Conservation (phyloP, 208 protist genomes). For the Leishmania turanica region DNA sequence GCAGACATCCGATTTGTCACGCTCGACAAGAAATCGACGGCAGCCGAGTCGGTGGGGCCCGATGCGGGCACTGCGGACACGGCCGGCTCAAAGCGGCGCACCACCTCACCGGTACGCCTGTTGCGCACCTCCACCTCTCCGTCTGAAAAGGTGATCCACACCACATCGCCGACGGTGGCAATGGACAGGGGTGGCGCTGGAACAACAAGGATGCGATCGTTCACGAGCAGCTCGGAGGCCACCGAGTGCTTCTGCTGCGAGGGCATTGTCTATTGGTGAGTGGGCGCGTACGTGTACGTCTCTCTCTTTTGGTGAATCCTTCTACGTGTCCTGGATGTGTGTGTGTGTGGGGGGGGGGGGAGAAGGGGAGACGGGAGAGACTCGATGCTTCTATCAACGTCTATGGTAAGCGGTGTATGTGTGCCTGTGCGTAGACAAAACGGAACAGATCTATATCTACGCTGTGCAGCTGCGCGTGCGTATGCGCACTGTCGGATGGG, state of each 20-base stretch:
- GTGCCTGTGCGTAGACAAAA: background rate
- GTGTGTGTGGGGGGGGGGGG: too few relatives aligned
- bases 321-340: background rate
- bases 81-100: constrained; percentile 44
- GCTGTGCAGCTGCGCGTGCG: background rate
- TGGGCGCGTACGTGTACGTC: background rate
- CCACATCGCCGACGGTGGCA: constrained; percentile 49
- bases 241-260: constrained; percentile 21
- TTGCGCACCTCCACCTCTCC: constrained; percentile 72
- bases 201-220: constrained; percentile 61
- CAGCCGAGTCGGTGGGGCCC: background rate
- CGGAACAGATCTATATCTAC: background rate
- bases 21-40: constrained; percentile 12
- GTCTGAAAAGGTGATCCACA: constrained; percentile 71
- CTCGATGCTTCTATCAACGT: constrained; percentile 13
- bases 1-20: constrained; percentile 16
- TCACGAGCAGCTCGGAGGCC: constrained; percentile 51
- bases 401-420: background rate
- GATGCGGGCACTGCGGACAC: constrained; percentile 6
- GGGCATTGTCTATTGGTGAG: constrained; percentile 2
- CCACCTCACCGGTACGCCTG: constrained; percentile 61
- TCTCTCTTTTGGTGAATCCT: background rate
- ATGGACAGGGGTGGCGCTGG: constrained; percentile 51
- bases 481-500: background rate
- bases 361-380: background rate